Percentiles rank a stretch among this genome's conserved stretches.
Conservation (phyloP, 148 eudicot genomes). For the Euryodendron excelsum region DNA sequence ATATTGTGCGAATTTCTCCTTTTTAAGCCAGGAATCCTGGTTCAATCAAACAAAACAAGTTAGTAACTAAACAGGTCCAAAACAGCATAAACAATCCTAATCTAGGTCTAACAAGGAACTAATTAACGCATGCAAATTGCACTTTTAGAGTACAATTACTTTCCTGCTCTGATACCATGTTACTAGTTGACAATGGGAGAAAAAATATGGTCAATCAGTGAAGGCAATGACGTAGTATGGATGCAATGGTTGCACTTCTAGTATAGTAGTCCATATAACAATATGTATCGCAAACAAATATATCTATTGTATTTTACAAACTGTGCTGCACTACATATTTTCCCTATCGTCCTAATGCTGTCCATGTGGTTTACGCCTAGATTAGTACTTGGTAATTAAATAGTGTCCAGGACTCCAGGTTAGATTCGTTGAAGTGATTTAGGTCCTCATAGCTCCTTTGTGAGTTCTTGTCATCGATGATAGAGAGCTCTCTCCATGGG, state of each 20-base stretch:
- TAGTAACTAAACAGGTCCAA: no score
- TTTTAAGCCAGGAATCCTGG: no score
- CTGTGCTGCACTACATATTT: not conserved
- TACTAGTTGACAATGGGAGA: not conserved
- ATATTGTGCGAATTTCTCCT: no score
- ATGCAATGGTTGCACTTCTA: not conserved
- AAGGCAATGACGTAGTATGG: not conserved
- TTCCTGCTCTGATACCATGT: not conserved
- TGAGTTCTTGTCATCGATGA: not conserved
- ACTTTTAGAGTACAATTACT: no score
- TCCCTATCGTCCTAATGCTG: not conserved
- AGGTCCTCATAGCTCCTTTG: not conserved
- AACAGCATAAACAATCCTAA: no score
- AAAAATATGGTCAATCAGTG: not conserved
- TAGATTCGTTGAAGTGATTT: no score
- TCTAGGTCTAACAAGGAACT: no score
- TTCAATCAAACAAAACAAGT: no score
- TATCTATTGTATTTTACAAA: not conserved
- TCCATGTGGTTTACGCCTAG: not conserved
- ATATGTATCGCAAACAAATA: not conserved
- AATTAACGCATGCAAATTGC: no score
- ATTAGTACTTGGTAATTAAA: not conserved
- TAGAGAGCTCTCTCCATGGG: not conserved
- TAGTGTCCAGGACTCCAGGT: not conserved
- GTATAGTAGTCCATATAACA: not conserved